These are phyloP conservation scores for Colletotrichum viniferum DNA, from an alignment of 2,329 filamentous ascomycete genomes.

Conservation along the genomic window DNA sequence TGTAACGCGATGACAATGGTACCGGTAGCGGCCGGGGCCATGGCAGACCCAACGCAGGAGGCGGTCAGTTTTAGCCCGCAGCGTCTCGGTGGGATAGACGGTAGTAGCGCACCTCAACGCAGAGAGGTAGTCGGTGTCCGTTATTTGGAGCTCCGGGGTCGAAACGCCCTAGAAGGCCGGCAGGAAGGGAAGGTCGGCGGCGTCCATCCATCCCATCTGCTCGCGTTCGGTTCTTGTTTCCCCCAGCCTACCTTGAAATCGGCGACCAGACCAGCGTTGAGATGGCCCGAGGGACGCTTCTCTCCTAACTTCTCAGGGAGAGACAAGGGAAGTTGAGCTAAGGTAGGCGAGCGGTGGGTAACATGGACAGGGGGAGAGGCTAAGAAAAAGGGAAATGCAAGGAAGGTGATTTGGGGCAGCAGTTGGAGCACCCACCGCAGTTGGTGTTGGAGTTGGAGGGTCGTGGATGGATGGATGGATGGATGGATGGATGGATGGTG, in stretches of 20 bases:
- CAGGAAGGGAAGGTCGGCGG: neutral
- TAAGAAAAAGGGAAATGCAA: neutral
- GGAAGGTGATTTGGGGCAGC: neutral
- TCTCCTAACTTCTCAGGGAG: neutral
- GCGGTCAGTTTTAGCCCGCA: neutral
- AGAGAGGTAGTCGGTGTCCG: neutral
- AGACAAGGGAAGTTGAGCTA: neutral
- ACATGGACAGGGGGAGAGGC: neutral
- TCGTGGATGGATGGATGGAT: neutral
- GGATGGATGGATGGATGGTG: neutral
- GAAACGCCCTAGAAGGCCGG: neutral
- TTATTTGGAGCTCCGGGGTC: neutral
- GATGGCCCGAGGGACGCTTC: neutral
- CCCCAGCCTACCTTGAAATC: neutral
- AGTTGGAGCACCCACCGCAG: neutral
- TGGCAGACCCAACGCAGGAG: neutral
- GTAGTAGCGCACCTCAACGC: neutral
- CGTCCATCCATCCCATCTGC: neutral
- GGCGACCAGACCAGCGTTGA: neutral
- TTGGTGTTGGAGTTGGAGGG: neutral
- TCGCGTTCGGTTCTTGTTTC: neutral
- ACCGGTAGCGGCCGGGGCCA: neutral
- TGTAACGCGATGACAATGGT: neutral
- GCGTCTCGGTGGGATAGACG: neutral
- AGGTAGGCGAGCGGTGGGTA: neutral